These are phyloP conservation scores for Yamadazyma akitaensis DNA, from an alignment of 805 yeast genomes.

Conservation along the genomic window DNA sequence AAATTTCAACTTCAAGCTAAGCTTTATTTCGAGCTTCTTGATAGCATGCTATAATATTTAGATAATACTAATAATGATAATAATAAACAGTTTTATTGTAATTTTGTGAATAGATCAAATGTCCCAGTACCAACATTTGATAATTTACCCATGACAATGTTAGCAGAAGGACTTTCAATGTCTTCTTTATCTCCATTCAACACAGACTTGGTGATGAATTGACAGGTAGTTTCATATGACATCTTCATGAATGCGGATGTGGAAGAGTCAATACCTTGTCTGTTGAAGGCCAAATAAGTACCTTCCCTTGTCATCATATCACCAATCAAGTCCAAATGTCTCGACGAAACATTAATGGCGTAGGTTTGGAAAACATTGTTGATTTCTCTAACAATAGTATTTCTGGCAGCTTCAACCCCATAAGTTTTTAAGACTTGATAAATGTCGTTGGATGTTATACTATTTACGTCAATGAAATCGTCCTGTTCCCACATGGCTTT, in stretches of 20 bases:
- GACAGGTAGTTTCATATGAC: slow-evolving; percentile 99
- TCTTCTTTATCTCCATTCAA: slow-evolving; percentile 87
- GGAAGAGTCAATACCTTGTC: slow-evolving; percentile 96
- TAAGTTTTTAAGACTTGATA: slow-evolving; percentile 85
- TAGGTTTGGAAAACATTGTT: slow-evolving; percentile 94
- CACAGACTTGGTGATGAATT: slow-evolving; percentile 94
- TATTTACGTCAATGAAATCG: slow-evolving; percentile 85
- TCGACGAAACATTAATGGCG: slow-evolving; percentile 86
- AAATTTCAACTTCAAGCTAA: slow-evolving; percentile 58
- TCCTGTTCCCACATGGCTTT: slow-evolving; percentile 98
- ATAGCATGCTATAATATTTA: slow-evolving; percentile 56
- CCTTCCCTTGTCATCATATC: slow-evolving; percentile 99
- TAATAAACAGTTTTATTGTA: slow-evolving; percentile 6
- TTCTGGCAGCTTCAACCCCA: slow-evolving; percentile 99
- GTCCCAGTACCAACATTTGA: slow-evolving; percentile 94
- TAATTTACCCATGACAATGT: slow-evolving; percentile 88
- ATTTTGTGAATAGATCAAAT: slow-evolving; percentile 67
- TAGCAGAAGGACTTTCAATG: slow-evolving; percentile 87
- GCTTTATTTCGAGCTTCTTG: slow-evolving; percentile 52
- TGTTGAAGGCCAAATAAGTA: slow-evolving; percentile 89
- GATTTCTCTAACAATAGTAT: slow-evolving; percentile 94
- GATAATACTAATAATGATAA: not conserved
- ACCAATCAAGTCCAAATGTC: slow-evolving; percentile 95
- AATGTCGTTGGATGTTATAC: slow-evolving; percentile 88
- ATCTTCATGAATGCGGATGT: slow-evolving; percentile 97